phyloP scores from a whole-genome alignment of 148 eudicot genomes.

The Chenopodium formosanum region DNA sequence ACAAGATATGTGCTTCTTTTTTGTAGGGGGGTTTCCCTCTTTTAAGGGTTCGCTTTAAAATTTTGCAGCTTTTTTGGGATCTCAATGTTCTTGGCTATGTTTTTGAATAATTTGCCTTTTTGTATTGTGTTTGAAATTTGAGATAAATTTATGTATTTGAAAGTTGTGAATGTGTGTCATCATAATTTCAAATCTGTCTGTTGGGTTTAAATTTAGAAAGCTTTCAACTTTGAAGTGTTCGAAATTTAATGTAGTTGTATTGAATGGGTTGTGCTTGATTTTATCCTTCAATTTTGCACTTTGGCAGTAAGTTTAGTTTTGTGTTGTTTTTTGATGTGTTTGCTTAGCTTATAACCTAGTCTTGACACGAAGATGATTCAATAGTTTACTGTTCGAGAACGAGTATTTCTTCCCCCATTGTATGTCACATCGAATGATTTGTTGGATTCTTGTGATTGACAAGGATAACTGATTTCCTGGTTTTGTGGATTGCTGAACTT shows the following conservation, averaged over 20 bases:
- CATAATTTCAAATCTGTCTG: neutral
- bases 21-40: neutral
- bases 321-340: neutral
- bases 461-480: neutral
- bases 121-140: neutral
- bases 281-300: neutral
- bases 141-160: no score
- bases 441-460: neutral
- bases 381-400: neutral
- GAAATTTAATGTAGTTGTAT: neutral
- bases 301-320: neutral
- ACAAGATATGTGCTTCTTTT: neutral
- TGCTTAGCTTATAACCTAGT: neutral
- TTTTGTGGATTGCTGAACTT: neutral
- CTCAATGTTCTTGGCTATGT: neutral
- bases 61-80: constrained; percentile 1
- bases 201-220: neutral
- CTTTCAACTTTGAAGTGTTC: neutral
- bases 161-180: neutral
- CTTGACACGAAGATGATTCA: neutral
- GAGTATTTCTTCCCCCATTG: neutral
- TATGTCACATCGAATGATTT: neutral
- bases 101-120: neutral
- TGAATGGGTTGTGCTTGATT: neutral
- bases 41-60: neutral